Base-by-base conservation (phyloP, 2,329 filamentous ascomycete genomes). In the Byssochlamys sp. region DNA sequence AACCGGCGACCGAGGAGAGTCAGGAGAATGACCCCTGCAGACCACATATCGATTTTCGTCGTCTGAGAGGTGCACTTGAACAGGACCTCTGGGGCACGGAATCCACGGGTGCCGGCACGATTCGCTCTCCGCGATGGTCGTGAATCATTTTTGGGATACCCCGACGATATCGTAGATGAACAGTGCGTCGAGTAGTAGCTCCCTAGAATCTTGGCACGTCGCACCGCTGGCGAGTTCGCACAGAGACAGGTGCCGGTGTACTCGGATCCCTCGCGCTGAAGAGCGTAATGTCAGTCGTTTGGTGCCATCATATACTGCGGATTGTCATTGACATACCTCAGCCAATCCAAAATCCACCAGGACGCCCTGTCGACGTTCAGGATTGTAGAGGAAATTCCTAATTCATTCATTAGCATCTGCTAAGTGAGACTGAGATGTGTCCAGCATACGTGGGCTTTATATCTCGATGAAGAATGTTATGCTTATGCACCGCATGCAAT, bases 261-360 rank as follows among this genome's bases (percentile, higher is more conserved):
- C 53, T 73, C 71, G 28, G 69, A 70, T n/a, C 72, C 87, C 69
- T 90, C 85, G 54, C 86, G 80, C 71, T 74, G 53, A 58, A 55
- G 57, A 51, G 48, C 25, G 19, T 26, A n/a, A 48, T 2, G 24
- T 31, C 33, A 55, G 55, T 35, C 10, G 4, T 19, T 5, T 4
- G 24, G 12, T 45, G 9, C n/a, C n/a, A n/a, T 29, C 25, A n/a
- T 27, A 50, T 28, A 12, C 12, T 25, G 48, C 51, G 39, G 11
- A 54, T 28, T 11, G 51, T 55, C 52, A 54, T 49, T 11, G 27
- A 56, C 67, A 58, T 67, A 77, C 75, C 76, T 99, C 94, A 35
- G 94, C 94, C 14, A 99, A 82, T n/a, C 94, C 94, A 76, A 99
- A 99, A 70, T 99, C 94, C n/a, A 99, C 94, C 0, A 99, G 82